A percentile compares a stretch with the other conserved stretches of the same genome.
phyloP scores from a whole-genome alignment of 2,329 filamentous ascomycete genomes.

The Pyrenochaeta sp. region DNA sequence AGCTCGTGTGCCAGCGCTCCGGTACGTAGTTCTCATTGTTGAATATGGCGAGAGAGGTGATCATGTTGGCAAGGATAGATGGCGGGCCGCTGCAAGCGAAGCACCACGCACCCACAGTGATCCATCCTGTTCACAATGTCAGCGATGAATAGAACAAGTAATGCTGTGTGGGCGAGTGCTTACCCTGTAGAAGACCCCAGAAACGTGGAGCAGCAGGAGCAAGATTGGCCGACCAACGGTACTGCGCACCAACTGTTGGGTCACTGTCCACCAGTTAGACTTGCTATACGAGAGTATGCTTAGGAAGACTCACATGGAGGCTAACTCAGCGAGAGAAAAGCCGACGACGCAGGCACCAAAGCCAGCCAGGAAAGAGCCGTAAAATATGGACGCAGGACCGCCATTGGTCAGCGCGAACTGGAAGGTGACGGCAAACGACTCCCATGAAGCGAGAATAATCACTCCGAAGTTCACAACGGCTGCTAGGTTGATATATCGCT shows the following conservation, averaged over 20 bases:
- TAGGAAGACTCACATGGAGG: conserved; percentile 36
- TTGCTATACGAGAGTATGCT: background rate
- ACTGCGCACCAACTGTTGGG: conserved; percentile 45
- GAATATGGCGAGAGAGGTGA: conserved; percentile 42
- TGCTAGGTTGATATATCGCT: conserved; percentile 39
- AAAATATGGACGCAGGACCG: conserved; percentile 41
- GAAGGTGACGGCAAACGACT: conserved; percentile 35
- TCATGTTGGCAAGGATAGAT: conserved; percentile 35
- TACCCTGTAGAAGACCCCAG: conserved; percentile 42
- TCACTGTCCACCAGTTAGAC: conserved; percentile 20
- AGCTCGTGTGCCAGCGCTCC: conserved; percentile 59
- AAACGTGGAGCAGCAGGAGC: conserved; percentile 34
- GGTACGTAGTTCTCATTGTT: conserved; percentile 49
- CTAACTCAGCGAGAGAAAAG: conserved; percentile 42
- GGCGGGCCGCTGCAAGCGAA: conserved; percentile 37
- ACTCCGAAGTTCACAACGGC: conserved; percentile 35
- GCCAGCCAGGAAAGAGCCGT: conserved; percentile 36
- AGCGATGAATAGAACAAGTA: conserved; percentile 10
- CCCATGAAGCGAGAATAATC: conserved; percentile 36
- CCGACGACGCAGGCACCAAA: conserved; percentile 40
- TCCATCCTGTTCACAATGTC: conserved; percentile 52
- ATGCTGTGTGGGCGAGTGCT: background rate
- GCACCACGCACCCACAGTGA: conserved; percentile 50
- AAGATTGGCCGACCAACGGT: conserved; percentile 42
- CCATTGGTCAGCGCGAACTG: conserved; percentile 39